Conservation (phyloP, 257 asterid genomes). For the Jacaranda mimosifolia region DNA sequence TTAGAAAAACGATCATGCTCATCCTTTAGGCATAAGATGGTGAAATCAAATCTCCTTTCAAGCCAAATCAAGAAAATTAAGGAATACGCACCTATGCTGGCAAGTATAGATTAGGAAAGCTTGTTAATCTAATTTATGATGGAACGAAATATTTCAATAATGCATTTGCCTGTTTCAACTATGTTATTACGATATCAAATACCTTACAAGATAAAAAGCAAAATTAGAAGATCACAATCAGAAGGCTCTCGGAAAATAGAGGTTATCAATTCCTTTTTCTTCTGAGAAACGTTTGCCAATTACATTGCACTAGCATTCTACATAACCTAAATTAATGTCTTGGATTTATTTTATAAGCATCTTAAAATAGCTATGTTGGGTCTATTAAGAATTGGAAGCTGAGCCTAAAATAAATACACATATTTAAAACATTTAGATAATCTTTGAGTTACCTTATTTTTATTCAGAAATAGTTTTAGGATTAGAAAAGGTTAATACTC, state of each 20-base stretch:
- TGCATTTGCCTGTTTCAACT: neutral
- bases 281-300: neutral
- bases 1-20: conserved; percentile 5
- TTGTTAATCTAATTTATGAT: neutral
- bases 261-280: neutral
- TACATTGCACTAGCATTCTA: neutral
- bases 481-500: too few species aligned
- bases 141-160: neutral
- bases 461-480: too few species aligned
- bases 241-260: neutral
- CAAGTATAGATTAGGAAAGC: conserved; percentile 9
- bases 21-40: neutral
- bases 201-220: neutral
- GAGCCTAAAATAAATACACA: neutral
- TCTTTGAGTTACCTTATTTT: too few species aligned
- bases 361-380: neutral
- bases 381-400: neutral
- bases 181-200: neutral
- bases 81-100: neutral
- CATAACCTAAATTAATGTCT: neutral
- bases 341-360: neutral
- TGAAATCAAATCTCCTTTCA: neutral
- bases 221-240: neutral
- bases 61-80: conserved; percentile 6
- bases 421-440: too few species aligned